Conservation (phyloP, 2,329 filamentous ascomycete genomes). For the Bipolaris cookei region DNA sequence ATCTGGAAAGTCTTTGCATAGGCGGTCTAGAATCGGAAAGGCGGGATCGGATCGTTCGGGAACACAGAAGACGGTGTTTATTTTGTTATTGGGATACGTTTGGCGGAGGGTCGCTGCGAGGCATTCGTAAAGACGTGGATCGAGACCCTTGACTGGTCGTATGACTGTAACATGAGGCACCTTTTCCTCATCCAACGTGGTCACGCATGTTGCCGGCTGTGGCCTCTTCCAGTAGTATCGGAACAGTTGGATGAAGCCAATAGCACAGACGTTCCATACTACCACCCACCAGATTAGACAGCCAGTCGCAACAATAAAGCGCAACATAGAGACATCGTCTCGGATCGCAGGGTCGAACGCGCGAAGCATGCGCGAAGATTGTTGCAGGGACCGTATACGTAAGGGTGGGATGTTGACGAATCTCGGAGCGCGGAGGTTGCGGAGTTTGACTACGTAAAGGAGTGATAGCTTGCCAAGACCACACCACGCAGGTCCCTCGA, state of each 20-base stretch:
- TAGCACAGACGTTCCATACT: conserved; percentile 62
- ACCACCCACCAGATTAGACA: conserved; percentile 64
- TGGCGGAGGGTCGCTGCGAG: conserved; percentile 85
- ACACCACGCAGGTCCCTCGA: background rate
- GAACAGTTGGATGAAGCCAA: conserved; percentile 66
- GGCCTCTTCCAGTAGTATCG: conserved; percentile 60
- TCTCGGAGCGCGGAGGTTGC: conserved; percentile 27
- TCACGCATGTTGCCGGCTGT: conserved; percentile 51
- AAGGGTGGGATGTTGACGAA: conserved; percentile 22
- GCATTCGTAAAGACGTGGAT: conserved; percentile 89
- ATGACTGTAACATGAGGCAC: conserved; percentile 88
- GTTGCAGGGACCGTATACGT: conserved; percentile 11
- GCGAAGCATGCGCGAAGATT: conserved; percentile 45
- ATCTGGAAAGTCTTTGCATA: conserved; percentile 75
- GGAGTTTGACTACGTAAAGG: conserved; percentile 21
- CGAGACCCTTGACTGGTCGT: conserved; percentile 89
- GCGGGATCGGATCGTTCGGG: conserved; percentile 76
- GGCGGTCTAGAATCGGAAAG: conserved; percentile 71
- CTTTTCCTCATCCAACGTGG: conserved; percentile 48
- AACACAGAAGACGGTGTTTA: conserved; percentile 85
- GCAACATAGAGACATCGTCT: conserved; percentile 44
- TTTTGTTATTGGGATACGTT: conserved; percentile 75
- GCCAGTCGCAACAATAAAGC: conserved; percentile 51
- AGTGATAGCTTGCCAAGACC: conserved; percentile 15
- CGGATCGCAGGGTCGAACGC: conserved; percentile 29